A percentile compares a stretch with the other conserved stretches of the same genome.
Conservation (phyloP, 805 yeast species). For the Saccharomyces paradoxus region DNA sequence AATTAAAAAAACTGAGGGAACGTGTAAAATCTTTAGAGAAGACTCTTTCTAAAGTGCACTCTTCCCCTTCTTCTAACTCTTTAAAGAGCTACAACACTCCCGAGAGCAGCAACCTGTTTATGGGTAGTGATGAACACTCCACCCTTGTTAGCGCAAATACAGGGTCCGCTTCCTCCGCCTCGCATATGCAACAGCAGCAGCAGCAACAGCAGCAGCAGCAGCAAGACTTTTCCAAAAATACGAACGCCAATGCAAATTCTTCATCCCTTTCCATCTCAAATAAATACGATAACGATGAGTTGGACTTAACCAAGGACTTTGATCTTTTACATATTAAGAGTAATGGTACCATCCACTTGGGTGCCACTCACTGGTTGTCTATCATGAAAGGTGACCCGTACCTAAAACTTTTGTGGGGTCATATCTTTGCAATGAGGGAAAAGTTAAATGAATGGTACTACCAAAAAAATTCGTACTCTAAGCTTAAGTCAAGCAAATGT, state of each 20-base stretch:
- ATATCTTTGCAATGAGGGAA: conserved; percentile 37
- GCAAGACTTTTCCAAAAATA: not conserved
- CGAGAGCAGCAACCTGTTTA: conserved; percentile 8
- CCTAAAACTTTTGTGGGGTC: conserved; percentile 46
- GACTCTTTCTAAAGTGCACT: conserved; percentile 32
- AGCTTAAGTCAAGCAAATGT: conserved; percentile 13
- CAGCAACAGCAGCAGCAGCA: not conserved
- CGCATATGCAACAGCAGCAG: not conserved
- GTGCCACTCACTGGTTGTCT: conserved; percentile 52
- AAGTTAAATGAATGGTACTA: conserved; percentile 29
- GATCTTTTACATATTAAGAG: conserved; percentile 39
- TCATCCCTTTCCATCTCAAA: not conserved
- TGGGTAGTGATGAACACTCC: conserved; percentile 3
- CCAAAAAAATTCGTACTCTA: conserved; percentile 15
- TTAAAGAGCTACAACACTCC: conserved; percentile 15
- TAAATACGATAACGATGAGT: conserved; percentile 28
- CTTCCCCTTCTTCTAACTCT: conserved; percentile 5
- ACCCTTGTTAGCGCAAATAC: conserved; percentile 1
- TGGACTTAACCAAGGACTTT: conserved; percentile 36
- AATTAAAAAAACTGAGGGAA: conserved; percentile 45
- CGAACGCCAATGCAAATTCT: not conserved
- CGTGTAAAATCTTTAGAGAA: conserved; percentile 47
- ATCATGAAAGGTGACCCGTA: conserved; percentile 53
- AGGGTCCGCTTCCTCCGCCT: conserved; percentile 1
- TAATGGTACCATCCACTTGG: conserved; percentile 37